These are phyloP conservation scores for Eucalyptus paniculata DNA, from an alignment of 345 rosid species.

Conservation along the genomic window DNA sequence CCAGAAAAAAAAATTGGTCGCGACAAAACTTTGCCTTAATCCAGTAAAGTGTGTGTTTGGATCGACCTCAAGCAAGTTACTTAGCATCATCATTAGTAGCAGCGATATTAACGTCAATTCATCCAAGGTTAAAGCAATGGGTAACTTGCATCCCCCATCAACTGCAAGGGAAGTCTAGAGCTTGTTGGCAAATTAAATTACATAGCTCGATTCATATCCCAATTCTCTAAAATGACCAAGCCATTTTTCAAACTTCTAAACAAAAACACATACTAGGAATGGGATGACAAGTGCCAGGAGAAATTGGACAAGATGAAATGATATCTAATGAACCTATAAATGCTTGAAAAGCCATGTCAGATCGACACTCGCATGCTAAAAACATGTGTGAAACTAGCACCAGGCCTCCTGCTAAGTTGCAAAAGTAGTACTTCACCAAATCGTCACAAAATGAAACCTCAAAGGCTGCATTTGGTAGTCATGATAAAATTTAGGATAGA, in stretches of 20 bases:
- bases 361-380: background rate
- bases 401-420: background rate
- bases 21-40: background rate
- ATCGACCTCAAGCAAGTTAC: background rate
- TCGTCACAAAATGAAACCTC: fast-evolving
- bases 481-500: too few species aligned
- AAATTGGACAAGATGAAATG: background rate
- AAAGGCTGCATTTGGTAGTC: background rate
- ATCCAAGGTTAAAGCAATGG: background rate
- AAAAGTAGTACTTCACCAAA: background rate
- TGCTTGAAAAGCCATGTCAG: background rate
- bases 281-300: background rate
- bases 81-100: background rate
- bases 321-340: background rate
- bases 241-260: background rate
- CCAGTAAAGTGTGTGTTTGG: background rate
- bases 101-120: too few species aligned
- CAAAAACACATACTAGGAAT: fast-evolving
- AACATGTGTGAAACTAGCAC: background rate
- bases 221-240: background rate
- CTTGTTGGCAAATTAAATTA: background rate
- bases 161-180: background rate
- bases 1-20: too few species aligned
- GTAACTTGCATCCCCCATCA: background rate
- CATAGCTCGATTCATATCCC: background rate